Percentiles rank a stretch among this genome's conserved stretches.
Conservation (phyloP, 2,329 filamentous ascomycete genomes). For the Simplicillium sp. region DNA sequence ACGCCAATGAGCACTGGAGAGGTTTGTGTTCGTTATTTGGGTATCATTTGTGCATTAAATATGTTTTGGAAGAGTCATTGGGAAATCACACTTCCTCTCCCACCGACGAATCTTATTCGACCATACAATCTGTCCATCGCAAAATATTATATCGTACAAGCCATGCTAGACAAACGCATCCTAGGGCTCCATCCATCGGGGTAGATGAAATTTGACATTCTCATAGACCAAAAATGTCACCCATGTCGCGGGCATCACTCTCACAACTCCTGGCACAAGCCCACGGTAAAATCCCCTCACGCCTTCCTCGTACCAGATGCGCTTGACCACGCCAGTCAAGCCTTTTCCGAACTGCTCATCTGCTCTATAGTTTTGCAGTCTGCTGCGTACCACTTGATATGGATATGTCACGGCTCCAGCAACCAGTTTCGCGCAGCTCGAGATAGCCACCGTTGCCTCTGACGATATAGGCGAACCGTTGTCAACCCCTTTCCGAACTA, state of each 20-base stretch:
- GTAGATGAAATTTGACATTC: conserved; percentile 71
- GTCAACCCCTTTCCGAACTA: conserved; percentile 3
- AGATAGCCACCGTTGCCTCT: conserved; percentile 71
- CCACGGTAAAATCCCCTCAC: conserved; percentile 83
- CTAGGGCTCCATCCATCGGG: conserved; percentile 23
- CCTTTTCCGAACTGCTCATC: conserved; percentile 64
- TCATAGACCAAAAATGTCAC: conserved; percentile 97
- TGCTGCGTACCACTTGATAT: conserved; percentile 82
- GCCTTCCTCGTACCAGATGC: conserved; percentile 75
- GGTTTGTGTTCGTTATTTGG: too few species aligned
- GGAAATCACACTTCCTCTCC: too few species aligned
- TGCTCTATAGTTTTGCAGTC: conserved; percentile 83
- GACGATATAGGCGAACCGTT: conserved; percentile 42
- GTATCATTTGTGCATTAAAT: too few species aligned
- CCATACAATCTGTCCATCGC: not conserved
- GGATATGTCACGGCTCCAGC: conserved; percentile 90
- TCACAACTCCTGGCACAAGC: conserved; percentile 75
- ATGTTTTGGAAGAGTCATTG: too few species aligned
- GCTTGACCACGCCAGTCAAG: conserved; percentile 56
- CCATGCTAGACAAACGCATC: not conserved
- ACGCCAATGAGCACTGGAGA: too few species aligned
- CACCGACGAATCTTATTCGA: not conserved
- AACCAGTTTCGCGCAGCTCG: conserved; percentile 73
- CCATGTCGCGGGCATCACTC: conserved; percentile 90
- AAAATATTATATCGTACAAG: not conserved